Base-by-base conservation (phyloP, 2,329 filamentous ascomycete genomes). In the Fusarium subtropicale region DNA sequence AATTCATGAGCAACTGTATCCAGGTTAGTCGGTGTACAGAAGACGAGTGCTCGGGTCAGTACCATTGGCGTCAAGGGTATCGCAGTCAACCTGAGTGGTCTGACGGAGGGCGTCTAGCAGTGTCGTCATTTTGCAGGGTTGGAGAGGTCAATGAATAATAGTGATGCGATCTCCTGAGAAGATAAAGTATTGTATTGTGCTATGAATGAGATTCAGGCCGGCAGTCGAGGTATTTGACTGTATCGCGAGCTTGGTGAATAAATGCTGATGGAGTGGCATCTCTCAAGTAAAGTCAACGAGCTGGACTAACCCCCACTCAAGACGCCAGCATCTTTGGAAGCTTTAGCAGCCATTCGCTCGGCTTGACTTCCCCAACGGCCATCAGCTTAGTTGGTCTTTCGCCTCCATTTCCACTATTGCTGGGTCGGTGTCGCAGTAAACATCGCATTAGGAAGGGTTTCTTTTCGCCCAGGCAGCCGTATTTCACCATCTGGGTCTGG, bases 31-130 rank as follows among this genome's bases (percentile, higher is more conserved):
- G 5, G n/a, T 22, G 22, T 8, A 7, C 5, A 28, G 16, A 3
- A 20, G 4, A 45, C 42, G 7, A 10, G 28, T 31, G 9, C 18
- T 26, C 28, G 22, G 36, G 10, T 8, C 9, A 28, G 26, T 72
- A 80, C 78, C 76, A 70, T 76, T 61, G 15, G 66, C 58, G 30
- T 80, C 78, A 16, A 80, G 75, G n/a, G 78, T 79, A 58, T 80
- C 79, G 47, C 79, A 80, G 64, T 78, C 77, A 31, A 80, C 72
- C 30, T 70, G 64, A 50, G 72, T 78, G 36, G 61, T 59, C 41
- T 74, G 48, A 5, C 78, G 76, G 5, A 79, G 70, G 30, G 60
- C 64, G 9, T 76, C 69, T 1, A 79, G 56, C 1, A 78, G 60
- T 10, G 68, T 73, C 7, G 71, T 45, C 77, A 78, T 78, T 12